Evolutionary conservation across 176 grass and related monocot genomes (phyloP), one percentile per base, ranked within the genome.

Genomic region (Aegilops bicornis): DNA sequence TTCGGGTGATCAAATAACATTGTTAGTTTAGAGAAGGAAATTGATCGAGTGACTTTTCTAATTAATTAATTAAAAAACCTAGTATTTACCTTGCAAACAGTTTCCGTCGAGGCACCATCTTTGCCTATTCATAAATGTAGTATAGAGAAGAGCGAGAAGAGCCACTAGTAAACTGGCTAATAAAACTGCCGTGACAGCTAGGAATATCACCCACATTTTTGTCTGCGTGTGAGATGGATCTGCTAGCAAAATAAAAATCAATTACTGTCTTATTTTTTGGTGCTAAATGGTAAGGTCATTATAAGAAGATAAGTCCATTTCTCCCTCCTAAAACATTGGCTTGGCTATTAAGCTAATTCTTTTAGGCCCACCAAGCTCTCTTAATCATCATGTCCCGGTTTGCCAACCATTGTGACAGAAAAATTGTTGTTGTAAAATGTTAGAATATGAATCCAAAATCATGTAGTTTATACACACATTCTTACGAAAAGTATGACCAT

Each of bases 181-280:
- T 14, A 67, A 32, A 67, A 67, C 30, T 67, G 64, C 64, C 0
- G 64, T 30, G 10, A 32, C 29, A 32, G 29, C 15, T 17, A 67
- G 64, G 64, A 67, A 67, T 67, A 67, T 32, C 64, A 67, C 64
- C 64, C 64, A 67, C 64, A 32, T 32, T 67, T 67, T 67, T 67
- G 64, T 67, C 64, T 67, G 29, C 0, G 29, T 1, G 3, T 17
- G 64, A 32, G 64, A 67, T 29, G 27, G 64, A 32, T 67, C 64
- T 67, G 24, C 14, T 14, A 27, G 24, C 10, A 27, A 64, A 64
- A 64, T 6, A 29, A 64, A 3, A 63, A 63, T 4, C 5, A 64
- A 29, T 2, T 64, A 29, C 3, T 47, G 43, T 3, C 42, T 43
- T 47, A 45, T 12, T 47, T 12, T 8, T 27, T 64, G 11, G 24